These are phyloP conservation scores for Rutidosis leptorrhynchoides DNA, from an alignment of 129 eudicot genomes.

Conservation along the genomic window DNA sequence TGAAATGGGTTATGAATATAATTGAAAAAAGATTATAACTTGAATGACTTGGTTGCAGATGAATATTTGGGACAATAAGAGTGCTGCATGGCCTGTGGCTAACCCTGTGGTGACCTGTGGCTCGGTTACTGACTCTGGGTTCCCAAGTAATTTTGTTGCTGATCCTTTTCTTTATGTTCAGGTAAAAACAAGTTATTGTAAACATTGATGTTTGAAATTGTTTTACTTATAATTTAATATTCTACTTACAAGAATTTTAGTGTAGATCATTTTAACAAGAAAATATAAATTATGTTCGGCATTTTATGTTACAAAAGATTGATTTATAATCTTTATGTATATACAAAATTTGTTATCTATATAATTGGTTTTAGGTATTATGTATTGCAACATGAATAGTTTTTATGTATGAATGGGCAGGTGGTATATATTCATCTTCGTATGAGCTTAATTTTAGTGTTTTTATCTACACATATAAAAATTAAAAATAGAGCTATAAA, in stretches of 20 bases:
- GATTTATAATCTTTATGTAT: no score
- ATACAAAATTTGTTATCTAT: no score
- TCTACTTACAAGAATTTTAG: background rate
- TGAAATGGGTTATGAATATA: background rate
- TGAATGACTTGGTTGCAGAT: slow-evolving; percentile 41
- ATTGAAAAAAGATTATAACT: background rate
- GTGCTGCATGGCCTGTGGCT: slow-evolving; percentile 92
- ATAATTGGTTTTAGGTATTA: no score
- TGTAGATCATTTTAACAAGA: background rate
- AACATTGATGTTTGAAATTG: background rate
- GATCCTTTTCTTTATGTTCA: slow-evolving; percentile 83
- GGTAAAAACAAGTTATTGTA: slow-evolving; percentile 31
- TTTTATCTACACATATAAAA: no score
- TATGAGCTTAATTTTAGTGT: no score
- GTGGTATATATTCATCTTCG: background rate
- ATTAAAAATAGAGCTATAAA: no score
- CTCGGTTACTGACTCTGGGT: slow-evolving; percentile 61
- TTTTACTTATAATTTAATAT: background rate
- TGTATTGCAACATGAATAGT: background rate
- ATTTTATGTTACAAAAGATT: no score
- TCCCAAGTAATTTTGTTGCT: slow-evolving; percentile 89
- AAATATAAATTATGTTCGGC: no score
- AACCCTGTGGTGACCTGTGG: slow-evolving; percentile 90
- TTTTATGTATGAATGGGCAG: background rate
- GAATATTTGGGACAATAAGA: slow-evolving; percentile 60